Percentiles rank a stretch among this genome's conserved stretches.
Evolutionary conservation across 2,329 filamentous ascomycete species (phyloP).

Genomic region (Claviceps paspali): DNA sequence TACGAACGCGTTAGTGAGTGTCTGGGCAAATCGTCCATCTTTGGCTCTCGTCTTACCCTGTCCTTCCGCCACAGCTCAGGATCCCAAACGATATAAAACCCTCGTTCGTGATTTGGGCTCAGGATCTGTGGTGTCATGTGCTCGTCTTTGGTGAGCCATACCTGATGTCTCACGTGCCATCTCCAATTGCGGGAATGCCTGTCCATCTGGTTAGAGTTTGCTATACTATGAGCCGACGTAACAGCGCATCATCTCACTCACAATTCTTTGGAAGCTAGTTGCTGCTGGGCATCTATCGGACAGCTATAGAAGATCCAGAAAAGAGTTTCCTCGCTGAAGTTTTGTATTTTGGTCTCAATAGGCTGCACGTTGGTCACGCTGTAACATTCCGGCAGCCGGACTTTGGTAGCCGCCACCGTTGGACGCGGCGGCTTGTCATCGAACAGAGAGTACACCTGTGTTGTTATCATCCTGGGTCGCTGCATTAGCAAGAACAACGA

Average conservation of each 20-base stretch:
- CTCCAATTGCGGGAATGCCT: constrained; percentile 51
- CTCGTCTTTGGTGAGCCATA: constrained; percentile 55
- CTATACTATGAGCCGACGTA: not conserved
- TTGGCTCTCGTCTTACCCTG: constrained; percentile 38
- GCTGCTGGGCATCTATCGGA: constrained; percentile 46
- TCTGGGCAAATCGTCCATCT: constrained; percentile 6
- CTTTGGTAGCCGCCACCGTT: constrained; percentile 33
- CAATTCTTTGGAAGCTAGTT: constrained; percentile 48
- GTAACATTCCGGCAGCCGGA: constrained; percentile 49
- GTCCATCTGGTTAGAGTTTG: constrained; percentile 3
- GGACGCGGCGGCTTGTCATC: constrained; percentile 44
- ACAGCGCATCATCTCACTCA: constrained; percentile 20
- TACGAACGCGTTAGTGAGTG: constrained; percentile 5
- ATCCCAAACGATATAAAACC: constrained; percentile 53
- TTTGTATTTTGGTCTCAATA: constrained; percentile 48
- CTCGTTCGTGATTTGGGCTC: constrained; percentile 43
- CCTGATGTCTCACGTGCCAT: constrained; percentile 51
- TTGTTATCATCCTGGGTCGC: constrained; percentile 33
- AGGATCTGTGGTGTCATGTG: constrained; percentile 46
- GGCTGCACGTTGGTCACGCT: constrained; percentile 50
- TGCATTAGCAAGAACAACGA: constrained; percentile 9
- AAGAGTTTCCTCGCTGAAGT: constrained; percentile 53
- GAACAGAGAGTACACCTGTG: constrained; percentile 45
- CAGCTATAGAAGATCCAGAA: constrained; percentile 59
- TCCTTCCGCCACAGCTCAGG: constrained; percentile 47